These are phyloP conservation scores for Teunomyces atbi DNA, from an alignment of 805 yeast species.

Conservation along the genomic window DNA sequence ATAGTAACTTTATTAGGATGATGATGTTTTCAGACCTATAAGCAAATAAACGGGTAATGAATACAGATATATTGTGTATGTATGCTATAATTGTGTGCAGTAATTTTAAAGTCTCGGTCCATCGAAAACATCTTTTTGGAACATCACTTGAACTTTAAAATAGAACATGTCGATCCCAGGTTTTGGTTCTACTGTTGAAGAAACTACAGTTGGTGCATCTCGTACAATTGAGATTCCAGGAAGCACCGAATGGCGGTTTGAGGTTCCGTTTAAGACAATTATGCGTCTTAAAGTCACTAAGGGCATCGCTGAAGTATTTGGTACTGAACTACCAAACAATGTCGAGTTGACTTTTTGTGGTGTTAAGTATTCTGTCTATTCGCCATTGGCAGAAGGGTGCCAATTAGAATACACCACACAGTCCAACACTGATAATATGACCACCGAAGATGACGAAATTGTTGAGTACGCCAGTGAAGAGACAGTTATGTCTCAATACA, in stretches of 20 bases:
- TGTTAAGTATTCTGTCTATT: constrained; percentile 36
- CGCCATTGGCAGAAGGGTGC: constrained; percentile 61
- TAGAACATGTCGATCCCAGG: constrained; percentile 19
- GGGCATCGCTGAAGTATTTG: constrained; percentile 89
- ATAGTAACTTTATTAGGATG: not conserved
- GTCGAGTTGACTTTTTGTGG: constrained; percentile 45
- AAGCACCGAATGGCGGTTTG: constrained; percentile 75
- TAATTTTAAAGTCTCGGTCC: not conserved
- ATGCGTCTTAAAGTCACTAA: constrained; percentile 49
- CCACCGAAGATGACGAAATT: constrained; percentile 37
- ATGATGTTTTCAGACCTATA: not conserved
- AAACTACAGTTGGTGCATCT: not conserved
- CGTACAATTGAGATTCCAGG: constrained; percentile 27
- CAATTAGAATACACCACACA: constrained; percentile 45
- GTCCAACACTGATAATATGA: constrained; percentile 24
- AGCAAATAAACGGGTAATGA: too few species aligned
- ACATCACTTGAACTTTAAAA: not conserved
- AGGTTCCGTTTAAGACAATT: constrained; percentile 52
- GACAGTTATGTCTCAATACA: constrained; percentile 59
- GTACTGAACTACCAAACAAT: constrained; percentile 84
- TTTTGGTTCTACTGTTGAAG: constrained; percentile 15
- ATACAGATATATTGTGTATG: not conserved
- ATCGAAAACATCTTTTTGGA: constrained; percentile 1
- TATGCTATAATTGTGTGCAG: not conserved
- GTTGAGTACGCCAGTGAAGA: constrained; percentile 71